Evolutionary conservation across 495 filamentous ascomycete genomes (phyloP), one percentile per base, ranked within the genome.

Genomic region (Podospora conica): DNA sequence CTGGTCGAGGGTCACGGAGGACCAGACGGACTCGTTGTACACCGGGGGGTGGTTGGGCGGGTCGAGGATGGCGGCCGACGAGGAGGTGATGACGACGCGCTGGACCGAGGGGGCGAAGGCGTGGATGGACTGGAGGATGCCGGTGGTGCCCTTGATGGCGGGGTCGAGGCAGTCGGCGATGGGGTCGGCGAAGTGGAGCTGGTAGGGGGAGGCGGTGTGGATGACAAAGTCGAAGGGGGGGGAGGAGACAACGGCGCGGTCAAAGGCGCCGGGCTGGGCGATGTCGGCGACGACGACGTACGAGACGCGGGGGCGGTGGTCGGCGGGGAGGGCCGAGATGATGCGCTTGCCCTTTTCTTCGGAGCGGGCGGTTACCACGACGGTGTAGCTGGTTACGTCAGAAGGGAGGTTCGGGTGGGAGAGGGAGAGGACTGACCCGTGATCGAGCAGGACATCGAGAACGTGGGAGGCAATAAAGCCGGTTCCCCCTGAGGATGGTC

Each of bases 181-280:
- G 2, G 78, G 78, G 58, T 82, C 77, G 12, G 73, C 64, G 15
- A 73, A 72, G 53, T 70, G 67, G 18, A 77, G 64, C 9, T 77
- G 74, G 67, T 77, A 82, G 6, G 80, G 80, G 0, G 79, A 81
- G 2, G 80, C 80, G 3, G 77, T 80, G 68, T 82, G 80, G 22
- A 82, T 64, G 40, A 81, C 78, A 61, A 76, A 79, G 70, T 75
- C 70, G 24, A 82, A 74, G 0, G 72, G 72, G 1, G 70, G 67
- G 10, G 73, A 33, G 9, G 75, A 64, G 28, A 73, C 27, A 22
- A 79, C 63, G 8, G 65, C 69, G 72, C 67, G 22, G 31, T 77
- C 78, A 20, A 80, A 80, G 0, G 74, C 74, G 4, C 73, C 67
- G 0, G 75, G 70, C 18, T 68, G 10, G 0, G 75, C 71, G 31